Evolutionary conservation across 176 grass and related monocot species (phyloP).

Genomic region (Elaeis guineensis): DNA sequence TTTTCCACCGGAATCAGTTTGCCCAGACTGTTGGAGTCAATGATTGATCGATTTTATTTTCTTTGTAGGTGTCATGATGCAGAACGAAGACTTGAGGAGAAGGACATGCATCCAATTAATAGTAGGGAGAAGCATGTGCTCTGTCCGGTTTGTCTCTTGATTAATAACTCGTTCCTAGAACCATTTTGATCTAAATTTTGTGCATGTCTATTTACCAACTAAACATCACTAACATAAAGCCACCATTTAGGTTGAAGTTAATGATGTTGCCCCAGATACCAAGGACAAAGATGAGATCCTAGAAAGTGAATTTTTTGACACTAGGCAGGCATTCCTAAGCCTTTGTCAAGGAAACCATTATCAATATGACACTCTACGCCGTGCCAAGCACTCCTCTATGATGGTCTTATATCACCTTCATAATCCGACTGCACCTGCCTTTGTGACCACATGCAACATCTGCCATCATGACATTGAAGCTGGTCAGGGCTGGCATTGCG

Average conservation of each 20-base stretch:
- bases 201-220: too few species aligned
- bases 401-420: conserved; percentile 23
- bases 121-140: conserved; percentile 3
- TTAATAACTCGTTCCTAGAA: too few species aligned
- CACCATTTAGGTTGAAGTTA: conserved; percentile 7
- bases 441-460: conserved; percentile 87
- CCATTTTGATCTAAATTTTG: too few species aligned
- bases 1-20: too few species aligned
- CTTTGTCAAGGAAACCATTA: conserved; percentile 21
- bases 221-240: too few species aligned
- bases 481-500: conserved; percentile 96
- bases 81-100: neutral
- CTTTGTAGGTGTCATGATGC: too few species aligned
- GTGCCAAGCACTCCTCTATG: conserved; percentile 20
- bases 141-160: too few species aligned
- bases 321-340: conserved; percentile 15
- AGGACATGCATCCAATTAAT: conserved; percentile 4
- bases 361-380: conserved; percentile 15
- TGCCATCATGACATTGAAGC: conserved; percentile 94
- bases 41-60: too few species aligned
- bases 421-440: conserved; percentile 61
- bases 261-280: conserved; percentile 5
- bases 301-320: conserved; percentile 21
- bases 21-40: too few species aligned
- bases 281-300: conserved; percentile 15